phyloP scores from a whole-genome alignment of 2,329 filamentous ascomycete species.

The Cordyceps militaris region DNA sequence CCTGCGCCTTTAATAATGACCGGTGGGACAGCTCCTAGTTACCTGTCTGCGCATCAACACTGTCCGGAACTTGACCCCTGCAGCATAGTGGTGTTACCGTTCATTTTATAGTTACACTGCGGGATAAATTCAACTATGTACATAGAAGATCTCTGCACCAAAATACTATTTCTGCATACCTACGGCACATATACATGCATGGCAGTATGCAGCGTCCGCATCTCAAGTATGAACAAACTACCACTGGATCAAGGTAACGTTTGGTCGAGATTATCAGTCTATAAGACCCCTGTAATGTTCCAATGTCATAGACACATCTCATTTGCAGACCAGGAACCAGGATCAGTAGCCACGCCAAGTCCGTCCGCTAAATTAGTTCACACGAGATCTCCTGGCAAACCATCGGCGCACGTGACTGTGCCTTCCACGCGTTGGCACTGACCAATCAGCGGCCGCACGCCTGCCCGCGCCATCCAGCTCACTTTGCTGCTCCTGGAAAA shows the following conservation, averaged over 20 bases:
- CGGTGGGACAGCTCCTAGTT: not conserved
- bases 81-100: not conserved
- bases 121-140: not conserved
- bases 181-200: not conserved
- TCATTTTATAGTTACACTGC: not conserved
- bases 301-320: not conserved
- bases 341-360: not conserved
- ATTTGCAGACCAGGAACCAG: conserved; percentile 1
- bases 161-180: not conserved
- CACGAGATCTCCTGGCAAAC: not conserved
- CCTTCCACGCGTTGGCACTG: not conserved
- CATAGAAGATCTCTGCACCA: not conserved
- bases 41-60: not conserved
- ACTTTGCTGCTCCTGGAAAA: conserved; percentile 13
- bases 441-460: not conserved
- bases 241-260: not conserved
- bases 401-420: conserved; percentile 2
- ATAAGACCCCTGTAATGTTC: not conserved
- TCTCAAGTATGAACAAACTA: not conserved
- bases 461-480: too few species aligned
- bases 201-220: not conserved
- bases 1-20: not conserved
- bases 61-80: not conserved
- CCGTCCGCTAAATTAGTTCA: not conserved
- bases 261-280: not conserved